Evolutionary conservation across 2,329 filamentous ascomycete species (phyloP).

Genomic region (Epichloe elymi): DNA sequence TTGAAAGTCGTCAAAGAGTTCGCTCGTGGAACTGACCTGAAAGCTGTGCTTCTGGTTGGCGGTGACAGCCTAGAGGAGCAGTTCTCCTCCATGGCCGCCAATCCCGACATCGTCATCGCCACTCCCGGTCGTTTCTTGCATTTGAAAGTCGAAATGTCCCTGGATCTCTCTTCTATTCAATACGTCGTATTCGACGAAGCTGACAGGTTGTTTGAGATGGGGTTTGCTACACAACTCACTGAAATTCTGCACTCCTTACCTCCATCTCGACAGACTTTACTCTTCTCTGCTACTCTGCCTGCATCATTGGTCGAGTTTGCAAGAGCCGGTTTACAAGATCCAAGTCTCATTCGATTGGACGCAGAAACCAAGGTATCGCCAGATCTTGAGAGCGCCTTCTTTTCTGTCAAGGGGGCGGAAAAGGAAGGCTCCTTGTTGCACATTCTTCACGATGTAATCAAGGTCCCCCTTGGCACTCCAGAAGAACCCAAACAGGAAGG

Average conservation of each 20-base stretch:
- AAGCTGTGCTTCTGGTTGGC: slow-evolving; percentile 80
- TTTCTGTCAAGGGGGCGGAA: slow-evolving; percentile 80
- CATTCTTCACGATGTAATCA: slow-evolving; percentile 81
- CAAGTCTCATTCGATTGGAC: slow-evolving; percentile 78
- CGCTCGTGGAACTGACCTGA: slow-evolving; percentile 77
- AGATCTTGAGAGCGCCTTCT: slow-evolving; percentile 90
- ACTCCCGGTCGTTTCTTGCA: slow-evolving; percentile 94
- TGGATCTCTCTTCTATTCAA: slow-evolving; percentile 79
- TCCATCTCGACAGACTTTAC: slow-evolving; percentile 68
- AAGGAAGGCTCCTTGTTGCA: slow-evolving; percentile 89
- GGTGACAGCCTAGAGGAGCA: slow-evolving; percentile 94
- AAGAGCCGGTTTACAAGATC: slow-evolving; percentile 82
- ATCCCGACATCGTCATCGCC: slow-evolving; percentile 94
- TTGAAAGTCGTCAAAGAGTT: slow-evolving; percentile 95
- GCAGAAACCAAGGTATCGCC: slow-evolving; percentile 93
- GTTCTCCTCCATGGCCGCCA: slow-evolving; percentile 81
- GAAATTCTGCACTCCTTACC: slow-evolving; percentile 89
- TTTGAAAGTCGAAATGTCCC: slow-evolving; percentile 88
- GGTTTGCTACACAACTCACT: slow-evolving; percentile 82
- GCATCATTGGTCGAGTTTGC: slow-evolving; percentile 94
- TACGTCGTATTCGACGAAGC: slow-evolving; percentile 98
- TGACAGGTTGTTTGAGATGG: slow-evolving; percentile 96
- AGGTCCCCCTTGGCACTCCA: slow-evolving; percentile 62
- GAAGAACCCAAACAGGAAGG: slow-evolving; percentile 35
- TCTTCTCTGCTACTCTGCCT: slow-evolving; percentile 92